These are phyloP conservation scores for Pseudogymnoascus sp. DNA, from an alignment of 2,329 filamentous ascomycete species.

Conservation along the genomic window DNA sequence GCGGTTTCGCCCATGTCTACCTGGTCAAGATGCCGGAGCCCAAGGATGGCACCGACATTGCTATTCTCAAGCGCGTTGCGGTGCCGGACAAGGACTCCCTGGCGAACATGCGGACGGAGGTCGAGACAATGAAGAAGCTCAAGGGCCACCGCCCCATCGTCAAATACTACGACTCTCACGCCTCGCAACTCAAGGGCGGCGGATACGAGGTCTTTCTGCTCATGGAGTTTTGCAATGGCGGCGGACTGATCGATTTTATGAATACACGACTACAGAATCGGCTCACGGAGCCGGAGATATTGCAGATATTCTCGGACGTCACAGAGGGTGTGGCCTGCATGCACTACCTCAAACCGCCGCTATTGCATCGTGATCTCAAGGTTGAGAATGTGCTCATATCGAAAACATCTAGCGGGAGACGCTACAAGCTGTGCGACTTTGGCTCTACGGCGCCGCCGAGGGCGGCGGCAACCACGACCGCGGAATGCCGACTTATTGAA, in stretches of 20 bases:
- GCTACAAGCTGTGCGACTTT: constrained; percentile 98
- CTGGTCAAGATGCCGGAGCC: constrained; percentile 73
- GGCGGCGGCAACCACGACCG: constrained; percentile 75
- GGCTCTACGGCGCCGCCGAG: constrained; percentile 80
- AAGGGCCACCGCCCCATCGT: constrained; percentile 96
- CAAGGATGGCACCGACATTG: constrained; percentile 31
- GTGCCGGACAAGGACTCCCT: constrained; percentile 93
- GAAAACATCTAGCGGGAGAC: constrained; percentile 44
- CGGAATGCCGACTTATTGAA: constrained; percentile 85
- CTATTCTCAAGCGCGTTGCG: constrained; percentile 64
- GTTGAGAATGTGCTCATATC: constrained; percentile 96
- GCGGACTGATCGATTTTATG: constrained; percentile 98
- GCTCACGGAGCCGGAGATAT: constrained; percentile 91
- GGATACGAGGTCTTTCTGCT: constrained; percentile 97
- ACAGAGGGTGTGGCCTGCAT: constrained; percentile 96
- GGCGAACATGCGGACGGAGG: constrained; percentile 94
- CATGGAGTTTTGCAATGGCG: constrained; percentile 95
- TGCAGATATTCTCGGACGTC: constrained; percentile 94
- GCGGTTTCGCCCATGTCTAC: constrained; percentile 97
- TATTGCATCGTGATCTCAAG: constrained; percentile 91
- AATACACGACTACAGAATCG: constrained; percentile 95
- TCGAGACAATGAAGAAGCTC: constrained; percentile 99
- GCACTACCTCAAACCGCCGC: constrained; percentile 92
- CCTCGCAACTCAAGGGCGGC: constrained; percentile 82
- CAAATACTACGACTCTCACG: constrained; percentile 96